phyloP scores from a whole-genome alignment of 2,329 filamentous ascomycete species.

The Colletotrichum brevisporum region DNA sequence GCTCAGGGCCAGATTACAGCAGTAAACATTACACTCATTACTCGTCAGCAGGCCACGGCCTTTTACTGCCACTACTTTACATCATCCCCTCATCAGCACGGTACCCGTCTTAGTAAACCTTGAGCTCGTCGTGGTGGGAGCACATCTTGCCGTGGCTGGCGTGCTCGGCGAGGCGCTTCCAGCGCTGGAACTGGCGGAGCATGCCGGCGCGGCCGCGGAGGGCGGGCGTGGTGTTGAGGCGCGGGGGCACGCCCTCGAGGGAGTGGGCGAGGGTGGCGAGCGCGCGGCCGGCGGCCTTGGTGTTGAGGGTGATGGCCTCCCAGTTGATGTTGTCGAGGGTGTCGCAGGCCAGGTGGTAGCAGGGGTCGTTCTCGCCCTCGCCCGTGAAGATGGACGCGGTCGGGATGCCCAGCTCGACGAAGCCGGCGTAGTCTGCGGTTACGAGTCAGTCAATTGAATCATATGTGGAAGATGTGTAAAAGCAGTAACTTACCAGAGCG shows the following conservation, averaged over 20 bases:
- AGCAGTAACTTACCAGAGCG: slow-evolving; percentile 42
- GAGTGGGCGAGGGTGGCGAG: slow-evolving; percentile 59
- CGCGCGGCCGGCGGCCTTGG: slow-evolving; percentile 63
- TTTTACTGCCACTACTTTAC: slow-evolving; percentile 14
- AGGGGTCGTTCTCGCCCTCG: slow-evolving; percentile 52
- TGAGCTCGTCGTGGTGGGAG: slow-evolving; percentile 35
- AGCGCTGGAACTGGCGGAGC: slow-evolving; percentile 34
- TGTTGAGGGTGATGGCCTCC: slow-evolving; percentile 53
- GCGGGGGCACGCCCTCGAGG: slow-evolving; percentile 51
- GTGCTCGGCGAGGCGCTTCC: slow-evolving; percentile 29
- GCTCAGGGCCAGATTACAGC: too few species aligned
- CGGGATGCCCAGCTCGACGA: slow-evolving; percentile 56
- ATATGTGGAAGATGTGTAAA: not conserved
- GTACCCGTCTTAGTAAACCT: slow-evolving; percentile 10
- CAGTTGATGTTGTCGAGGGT: slow-evolving; percentile 57
- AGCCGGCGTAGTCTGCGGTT: slow-evolving; percentile 55
- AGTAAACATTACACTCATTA: slow-evolving; percentile 1
- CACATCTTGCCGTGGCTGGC: slow-evolving; percentile 38
- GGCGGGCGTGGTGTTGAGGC: slow-evolving; percentile 47
- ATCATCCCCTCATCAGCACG: not conserved
- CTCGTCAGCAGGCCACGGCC: not conserved
- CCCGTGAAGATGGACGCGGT: slow-evolving; percentile 58
- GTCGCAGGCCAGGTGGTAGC: slow-evolving; percentile 58
- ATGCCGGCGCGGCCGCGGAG: slow-evolving; percentile 40
- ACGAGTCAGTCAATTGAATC: not conserved